A percentile compares a stretch with the other conserved stretches of the same genome.
Conservation (phyloP, 768 basidiomycete species). For the Pisolithus marmoratus region DNA sequence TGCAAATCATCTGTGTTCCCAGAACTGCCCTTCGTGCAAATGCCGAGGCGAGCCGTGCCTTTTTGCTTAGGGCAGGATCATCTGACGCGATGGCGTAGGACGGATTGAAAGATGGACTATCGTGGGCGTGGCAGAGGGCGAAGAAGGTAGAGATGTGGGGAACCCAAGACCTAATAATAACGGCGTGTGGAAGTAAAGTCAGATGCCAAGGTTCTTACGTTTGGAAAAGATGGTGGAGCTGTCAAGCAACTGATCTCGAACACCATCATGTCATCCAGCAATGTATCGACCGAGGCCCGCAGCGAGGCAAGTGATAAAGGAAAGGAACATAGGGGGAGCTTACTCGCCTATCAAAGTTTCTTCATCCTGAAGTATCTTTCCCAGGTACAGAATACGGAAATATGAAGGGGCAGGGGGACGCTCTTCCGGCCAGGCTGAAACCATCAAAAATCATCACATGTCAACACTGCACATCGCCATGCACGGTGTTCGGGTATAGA, state of each 20-base stretch:
- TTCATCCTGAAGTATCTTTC: conserved; percentile 80
- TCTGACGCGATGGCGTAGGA: conserved; percentile 44
- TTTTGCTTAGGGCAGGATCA: conserved; percentile 52
- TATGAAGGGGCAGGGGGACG: conserved; percentile 73
- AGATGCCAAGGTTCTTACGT: conserved; percentile 9
- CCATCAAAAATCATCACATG: conserved; percentile 9
- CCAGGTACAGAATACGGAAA: conserved; percentile 69
- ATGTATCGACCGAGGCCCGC: too few species aligned
- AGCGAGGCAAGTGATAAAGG: too few species aligned
- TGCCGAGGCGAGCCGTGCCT: conserved; percentile 31
- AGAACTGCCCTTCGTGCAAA: conserved; percentile 19
- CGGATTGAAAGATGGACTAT: conserved; percentile 76
- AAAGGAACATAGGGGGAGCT: neutral
- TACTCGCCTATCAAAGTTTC: conserved; percentile 63
- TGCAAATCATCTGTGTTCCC: conserved; percentile 5
- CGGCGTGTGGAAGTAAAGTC: neutral
- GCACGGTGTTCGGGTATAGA: neutral
- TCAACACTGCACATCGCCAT: neutral
- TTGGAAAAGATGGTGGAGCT: conserved; percentile 21
- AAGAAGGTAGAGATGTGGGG: conserved; percentile 21
- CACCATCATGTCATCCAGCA: conserved; percentile 3
- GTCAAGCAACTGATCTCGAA: neutral
- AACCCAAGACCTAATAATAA: conserved; percentile 26
- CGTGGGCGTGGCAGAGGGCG: conserved; percentile 38
- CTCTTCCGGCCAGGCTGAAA: conserved; percentile 70